Evolutionary conservation across 2,329 filamentous ascomycete species (phyloP).

Genomic region (Chrysoporthe cubensis): DNA sequence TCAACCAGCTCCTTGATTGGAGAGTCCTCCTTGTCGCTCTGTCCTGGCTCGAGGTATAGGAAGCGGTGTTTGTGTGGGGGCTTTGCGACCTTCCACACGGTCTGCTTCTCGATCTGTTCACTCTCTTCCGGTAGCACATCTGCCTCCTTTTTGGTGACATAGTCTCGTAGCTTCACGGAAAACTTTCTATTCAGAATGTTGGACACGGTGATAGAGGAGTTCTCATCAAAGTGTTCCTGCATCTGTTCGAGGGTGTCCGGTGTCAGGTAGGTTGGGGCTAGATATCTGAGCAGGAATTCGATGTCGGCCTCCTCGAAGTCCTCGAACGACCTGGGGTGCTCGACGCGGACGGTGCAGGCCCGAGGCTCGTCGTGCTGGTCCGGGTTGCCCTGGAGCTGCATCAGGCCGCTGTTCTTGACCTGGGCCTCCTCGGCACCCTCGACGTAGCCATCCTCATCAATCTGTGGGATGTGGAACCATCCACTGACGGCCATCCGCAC

Average conservation of each 20-base stretch:
- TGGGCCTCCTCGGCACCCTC: constrained; percentile 86
- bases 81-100: constrained; percentile 74
- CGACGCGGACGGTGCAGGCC: constrained; percentile 56
- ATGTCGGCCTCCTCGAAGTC: constrained; percentile 76
- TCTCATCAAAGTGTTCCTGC: constrained; percentile 76
- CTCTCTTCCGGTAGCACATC: constrained; percentile 50
- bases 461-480: constrained; percentile 98
- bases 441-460: constrained; percentile 90
- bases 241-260: constrained; percentile 89
- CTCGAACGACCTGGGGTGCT: constrained; percentile 49
- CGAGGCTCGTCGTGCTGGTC: constrained; percentile 87
- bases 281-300: constrained; percentile 87
- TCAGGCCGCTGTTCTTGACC: constrained; percentile 85
- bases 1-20: constrained; percentile 80
- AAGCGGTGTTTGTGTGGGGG: constrained; percentile 97
- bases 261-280: constrained; percentile 87
- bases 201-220: constrained; percentile 82
- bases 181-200: constrained; percentile 81
- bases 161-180: constrained; percentile 68
- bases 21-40: constrained; percentile 48
- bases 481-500: constrained; percentile 98
- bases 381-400: constrained; percentile 89
- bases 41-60: constrained; percentile 71
- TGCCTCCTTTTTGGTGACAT: constrained; percentile 69
- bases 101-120: constrained; percentile 60